phyloP scores from a whole-genome alignment of 2,329 filamentous ascomycete species.

The Ophiostoma triangulosporum region DNA sequence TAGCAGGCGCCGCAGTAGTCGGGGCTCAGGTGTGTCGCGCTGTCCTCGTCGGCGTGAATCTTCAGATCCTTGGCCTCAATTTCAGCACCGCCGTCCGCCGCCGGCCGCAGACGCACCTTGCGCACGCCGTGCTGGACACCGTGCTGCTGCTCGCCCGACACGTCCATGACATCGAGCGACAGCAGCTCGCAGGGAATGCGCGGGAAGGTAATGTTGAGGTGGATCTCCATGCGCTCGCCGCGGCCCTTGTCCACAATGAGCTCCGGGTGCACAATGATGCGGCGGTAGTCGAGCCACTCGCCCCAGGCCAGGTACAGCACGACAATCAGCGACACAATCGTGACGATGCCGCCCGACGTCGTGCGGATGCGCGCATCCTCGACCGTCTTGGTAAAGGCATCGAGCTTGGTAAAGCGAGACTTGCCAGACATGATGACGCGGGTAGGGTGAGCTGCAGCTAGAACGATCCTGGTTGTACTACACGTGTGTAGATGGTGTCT shows the following conservation, averaged over 20 bases:
- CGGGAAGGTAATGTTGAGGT: conserved; percentile 93
- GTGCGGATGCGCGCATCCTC: conserved; percentile 95
- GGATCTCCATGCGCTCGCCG: conserved; percentile 98
- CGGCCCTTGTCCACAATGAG: conserved; percentile 91
- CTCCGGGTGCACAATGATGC: conserved; percentile 77
- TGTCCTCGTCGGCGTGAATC: conserved; percentile 56
- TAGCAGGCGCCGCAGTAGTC: conserved; percentile 91
- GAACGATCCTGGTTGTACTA: not conserved
- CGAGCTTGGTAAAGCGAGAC: conserved; percentile 88
- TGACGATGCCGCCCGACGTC: conserved; percentile 89
- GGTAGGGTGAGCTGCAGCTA: not conserved
- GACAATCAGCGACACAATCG: conserved; percentile 75
- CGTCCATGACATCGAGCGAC: conserved; percentile 97
- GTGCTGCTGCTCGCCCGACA: conserved; percentile 91
- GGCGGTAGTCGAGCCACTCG: conserved; percentile 90
- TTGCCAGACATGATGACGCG: conserved; percentile 59
- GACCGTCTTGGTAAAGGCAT: conserved; percentile 98
- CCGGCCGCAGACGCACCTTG: conserved; percentile 70
- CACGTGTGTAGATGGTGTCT: no score
- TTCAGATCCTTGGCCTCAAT: conserved; percentile 58
- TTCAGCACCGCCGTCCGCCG: conserved; percentile 58
- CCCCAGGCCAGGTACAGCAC: conserved; percentile 84
- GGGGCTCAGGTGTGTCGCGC: conserved; percentile 69
- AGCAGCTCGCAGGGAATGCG: conserved; percentile 87
- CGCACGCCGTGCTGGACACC: conserved; percentile 85